A percentile compares a stretch with the other conserved stretches of the same genome.
Conservation (phyloP, 139 green algal species). For the Cymbomonas tetramitiformis region DNA sequence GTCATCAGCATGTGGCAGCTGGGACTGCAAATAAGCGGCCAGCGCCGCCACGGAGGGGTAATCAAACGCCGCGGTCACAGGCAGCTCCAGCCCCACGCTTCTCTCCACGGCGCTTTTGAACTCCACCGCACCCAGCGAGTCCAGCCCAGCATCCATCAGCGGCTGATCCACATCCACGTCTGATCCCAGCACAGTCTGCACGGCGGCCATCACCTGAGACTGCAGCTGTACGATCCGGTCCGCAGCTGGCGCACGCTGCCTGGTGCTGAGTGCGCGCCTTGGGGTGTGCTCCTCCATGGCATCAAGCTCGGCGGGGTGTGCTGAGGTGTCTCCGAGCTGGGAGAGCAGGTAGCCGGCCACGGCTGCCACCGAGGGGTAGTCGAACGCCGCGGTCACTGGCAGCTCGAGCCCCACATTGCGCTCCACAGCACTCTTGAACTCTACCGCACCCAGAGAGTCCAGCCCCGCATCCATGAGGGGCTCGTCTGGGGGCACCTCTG, state of each 20-base stretch:
- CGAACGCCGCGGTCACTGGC: conserved; percentile 42
- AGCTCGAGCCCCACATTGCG: conserved; percentile 25
- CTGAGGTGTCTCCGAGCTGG: background rate
- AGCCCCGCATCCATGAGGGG: conserved; percentile 56
- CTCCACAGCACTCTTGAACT: conserved; percentile 28
- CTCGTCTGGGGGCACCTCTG: conserved; percentile 23
- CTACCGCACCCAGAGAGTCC: conserved; percentile 53
- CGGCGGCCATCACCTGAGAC: too few species aligned
- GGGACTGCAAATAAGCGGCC: background rate
- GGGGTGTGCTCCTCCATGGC: too few species aligned
- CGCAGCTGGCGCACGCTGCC: too few species aligned
- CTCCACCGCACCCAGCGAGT: conserved; percentile 44
- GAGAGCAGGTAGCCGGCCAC: background rate
- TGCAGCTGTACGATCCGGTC: too few species aligned
- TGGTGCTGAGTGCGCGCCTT: too few species aligned
- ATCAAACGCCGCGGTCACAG: conserved; percentile 67
- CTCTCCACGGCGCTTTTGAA: conserved; percentile 49
- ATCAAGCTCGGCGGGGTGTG: too few species aligned
- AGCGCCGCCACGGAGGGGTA: conserved; percentile 48
- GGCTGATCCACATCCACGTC: conserved; percentile 31
- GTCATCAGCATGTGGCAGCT: background rate
- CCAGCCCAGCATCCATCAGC: conserved; percentile 60
- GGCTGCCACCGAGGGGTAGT: conserved; percentile 29
- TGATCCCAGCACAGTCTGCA: conserved; percentile 7
- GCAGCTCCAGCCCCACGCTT: conserved; percentile 41